Evolutionary conservation across 768 basidiomycete genomes (phyloP).

Genomic region (Ramaria rubella): DNA sequence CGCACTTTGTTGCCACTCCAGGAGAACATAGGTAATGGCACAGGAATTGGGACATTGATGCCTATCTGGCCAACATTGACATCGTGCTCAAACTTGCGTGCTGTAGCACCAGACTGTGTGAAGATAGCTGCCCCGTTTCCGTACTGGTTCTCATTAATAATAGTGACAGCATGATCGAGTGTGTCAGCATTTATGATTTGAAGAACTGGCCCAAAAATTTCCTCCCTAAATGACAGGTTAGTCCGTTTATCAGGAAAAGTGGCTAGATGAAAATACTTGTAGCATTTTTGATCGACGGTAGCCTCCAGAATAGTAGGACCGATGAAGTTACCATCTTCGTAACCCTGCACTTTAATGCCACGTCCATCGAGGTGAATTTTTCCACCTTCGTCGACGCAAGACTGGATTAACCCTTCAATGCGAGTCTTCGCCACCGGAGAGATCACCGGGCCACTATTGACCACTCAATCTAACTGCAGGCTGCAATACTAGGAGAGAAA

Average conservation of each 20-base stretch:
- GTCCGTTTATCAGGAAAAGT: not conserved
- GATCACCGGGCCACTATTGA: slow-evolving; percentile 38
- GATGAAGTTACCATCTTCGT: slow-evolving; percentile 88
- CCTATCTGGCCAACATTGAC: slow-evolving; percentile 92
- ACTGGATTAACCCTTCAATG: slow-evolving; percentile 60
- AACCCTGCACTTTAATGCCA: slow-evolving; percentile 55
- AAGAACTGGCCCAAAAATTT: slow-evolving; percentile 93
- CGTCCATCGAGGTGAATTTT: slow-evolving; percentile 85
- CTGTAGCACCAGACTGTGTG: slow-evolving; percentile 93
- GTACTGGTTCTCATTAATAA: slow-evolving; percentile 86
- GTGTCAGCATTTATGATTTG: slow-evolving; percentile 71
- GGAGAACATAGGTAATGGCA: slow-evolving; percentile 87
- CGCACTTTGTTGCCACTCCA: slow-evolving; percentile 89
- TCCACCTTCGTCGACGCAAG: slow-evolving; percentile 61
- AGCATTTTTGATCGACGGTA: slow-evolving; percentile 76
- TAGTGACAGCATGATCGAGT: slow-evolving; percentile 81
- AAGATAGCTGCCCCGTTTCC: slow-evolving; percentile 96
- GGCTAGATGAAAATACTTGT: slow-evolving; percentile 51
- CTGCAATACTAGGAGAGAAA: slow-evolving; percentile 29
- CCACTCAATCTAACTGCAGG: not conserved
- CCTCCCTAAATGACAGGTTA: slow-evolving; percentile 50
- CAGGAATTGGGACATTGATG: slow-evolving; percentile 88
- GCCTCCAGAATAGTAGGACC: slow-evolving; percentile 89
- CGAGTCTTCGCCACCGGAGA: slow-evolving; percentile 74
- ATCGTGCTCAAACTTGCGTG: slow-evolving; percentile 82